Percentiles rank a stretch among this genome's conserved stretches.
Conservation (phyloP, 139 green algal genomes). For the Coelastrella sp. region DNA sequence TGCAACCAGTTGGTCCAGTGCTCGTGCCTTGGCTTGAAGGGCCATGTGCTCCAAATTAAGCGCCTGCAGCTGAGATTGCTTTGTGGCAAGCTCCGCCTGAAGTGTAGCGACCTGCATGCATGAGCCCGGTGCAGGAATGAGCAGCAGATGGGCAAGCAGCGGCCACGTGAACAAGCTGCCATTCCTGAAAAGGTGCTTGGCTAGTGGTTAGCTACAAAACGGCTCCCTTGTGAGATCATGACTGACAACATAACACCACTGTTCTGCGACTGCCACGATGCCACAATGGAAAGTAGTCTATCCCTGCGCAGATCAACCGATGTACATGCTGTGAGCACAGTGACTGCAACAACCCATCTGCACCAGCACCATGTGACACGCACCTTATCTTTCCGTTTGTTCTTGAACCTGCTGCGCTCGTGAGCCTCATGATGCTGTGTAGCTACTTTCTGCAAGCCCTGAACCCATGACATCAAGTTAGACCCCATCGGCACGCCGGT, state of each 20-base stretch:
- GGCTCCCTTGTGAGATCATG: too few species aligned
- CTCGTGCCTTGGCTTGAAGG: slow-evolving; percentile 17
- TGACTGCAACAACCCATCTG: too few species aligned
- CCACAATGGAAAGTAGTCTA: too few species aligned
- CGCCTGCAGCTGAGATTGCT: slow-evolving; percentile 43
- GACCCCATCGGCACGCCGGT: not conserved
- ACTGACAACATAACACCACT: too few species aligned
- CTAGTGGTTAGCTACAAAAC: too few species aligned
- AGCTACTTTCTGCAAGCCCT: slow-evolving; percentile 1
- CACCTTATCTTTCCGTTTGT: slow-evolving; percentile 23
- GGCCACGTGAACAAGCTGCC: too few species aligned
- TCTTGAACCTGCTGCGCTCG: slow-evolving; percentile 15
- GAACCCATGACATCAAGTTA: slow-evolving; percentile 20
- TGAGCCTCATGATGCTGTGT: slow-evolving; percentile 4
- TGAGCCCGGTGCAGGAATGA: too few species aligned
- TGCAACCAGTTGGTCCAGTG: slow-evolving; percentile 34
- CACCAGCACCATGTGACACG: not conserved
- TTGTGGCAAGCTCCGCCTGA: not conserved
- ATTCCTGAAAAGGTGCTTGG: too few species aligned
- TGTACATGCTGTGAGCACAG: too few species aligned
- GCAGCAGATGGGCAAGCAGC: too few species aligned
- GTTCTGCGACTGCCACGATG: too few species aligned
- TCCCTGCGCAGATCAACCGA: too few species aligned
- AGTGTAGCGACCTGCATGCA: slow-evolving; percentile 5
- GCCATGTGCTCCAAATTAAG: slow-evolving; percentile 37